Evolutionary conservation across 768 basidiomycete species (phyloP).

Genomic region (Mycena alexandri): DNA sequence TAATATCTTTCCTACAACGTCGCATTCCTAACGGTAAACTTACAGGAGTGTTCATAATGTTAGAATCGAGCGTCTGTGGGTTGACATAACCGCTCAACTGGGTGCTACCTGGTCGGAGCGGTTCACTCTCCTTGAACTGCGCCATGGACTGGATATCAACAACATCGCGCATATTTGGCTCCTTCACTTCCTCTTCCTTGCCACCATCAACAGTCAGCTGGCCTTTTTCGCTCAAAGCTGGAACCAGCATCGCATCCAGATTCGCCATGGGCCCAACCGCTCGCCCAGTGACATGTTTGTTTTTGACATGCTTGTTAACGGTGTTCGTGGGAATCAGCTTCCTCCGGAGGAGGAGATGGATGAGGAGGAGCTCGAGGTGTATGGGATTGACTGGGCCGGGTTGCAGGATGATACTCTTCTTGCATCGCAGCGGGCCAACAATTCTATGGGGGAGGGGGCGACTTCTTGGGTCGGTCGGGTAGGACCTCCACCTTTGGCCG

Average conservation of each 20-base stretch:
- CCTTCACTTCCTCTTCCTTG: conserved; percentile 51
- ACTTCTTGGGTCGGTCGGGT: too few relatives aligned
- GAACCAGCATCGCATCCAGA: conserved; percentile 50
- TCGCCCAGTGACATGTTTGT: conserved; percentile 32
- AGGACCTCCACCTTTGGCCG: too few relatives aligned
- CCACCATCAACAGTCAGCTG: conserved; percentile 48
- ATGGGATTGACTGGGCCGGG: too few relatives aligned
- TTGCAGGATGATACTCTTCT: too few relatives aligned
- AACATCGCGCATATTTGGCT: conserved; percentile 10
- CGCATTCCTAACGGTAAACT: too few relatives aligned
- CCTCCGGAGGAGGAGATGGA: too few relatives aligned
- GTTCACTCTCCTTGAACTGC: conserved; percentile 49
- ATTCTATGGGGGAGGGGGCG: too few relatives aligned
- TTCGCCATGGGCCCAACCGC: conserved; percentile 33
- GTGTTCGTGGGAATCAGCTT: too few relatives aligned
- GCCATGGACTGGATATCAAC: conserved; percentile 45
- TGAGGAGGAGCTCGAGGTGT: too few relatives aligned
- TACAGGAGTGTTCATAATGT: conserved; percentile 57
- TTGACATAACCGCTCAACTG: conserved; percentile 50
- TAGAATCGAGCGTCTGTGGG: conserved; percentile 55
- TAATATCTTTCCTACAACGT: too few relatives aligned
- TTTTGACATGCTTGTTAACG: too few relatives aligned
- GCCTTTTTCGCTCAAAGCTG: conserved; percentile 47
- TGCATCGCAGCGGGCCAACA: too few relatives aligned
- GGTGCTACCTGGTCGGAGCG: conserved; percentile 54